phyloP scores from a whole-genome alignment of 441 rosid species.

The Erodium moschatum region DNA sequence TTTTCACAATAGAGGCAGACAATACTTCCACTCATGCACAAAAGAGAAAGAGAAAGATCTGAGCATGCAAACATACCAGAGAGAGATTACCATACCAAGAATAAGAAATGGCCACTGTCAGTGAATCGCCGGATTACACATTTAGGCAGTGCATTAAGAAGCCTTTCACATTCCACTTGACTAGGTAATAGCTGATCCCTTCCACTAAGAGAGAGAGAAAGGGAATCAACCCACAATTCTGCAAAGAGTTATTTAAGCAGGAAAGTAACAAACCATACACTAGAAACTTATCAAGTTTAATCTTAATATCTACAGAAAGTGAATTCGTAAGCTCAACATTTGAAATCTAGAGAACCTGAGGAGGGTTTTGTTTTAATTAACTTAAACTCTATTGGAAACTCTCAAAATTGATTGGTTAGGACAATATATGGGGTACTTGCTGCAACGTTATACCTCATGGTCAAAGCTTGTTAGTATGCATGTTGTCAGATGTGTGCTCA shows the following conservation, averaged over 20 bases:
- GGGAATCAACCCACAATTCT: not conserved
- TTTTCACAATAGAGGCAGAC: not conserved
- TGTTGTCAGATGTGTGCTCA: not conserved
- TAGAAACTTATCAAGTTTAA: not conserved
- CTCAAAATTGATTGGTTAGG: not conserved
- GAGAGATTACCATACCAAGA: constrained; percentile 1
- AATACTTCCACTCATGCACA: not conserved
- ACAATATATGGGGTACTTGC: not conserved
- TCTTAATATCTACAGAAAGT: not conserved
- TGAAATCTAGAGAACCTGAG: not conserved
- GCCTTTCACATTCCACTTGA: constrained; percentile 5
- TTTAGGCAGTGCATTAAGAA: constrained; percentile 1
- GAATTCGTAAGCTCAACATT: not conserved
- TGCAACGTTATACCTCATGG: not conserved
- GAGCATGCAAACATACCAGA: not conserved
- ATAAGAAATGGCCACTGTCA: constrained; percentile 6
- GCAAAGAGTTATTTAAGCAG: not conserved
- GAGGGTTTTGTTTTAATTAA: not conserved
- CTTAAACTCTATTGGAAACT: not conserved
- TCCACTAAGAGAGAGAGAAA: constrained; percentile 15
- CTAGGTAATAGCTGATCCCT: constrained; percentile 5
- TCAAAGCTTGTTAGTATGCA: not conserved
- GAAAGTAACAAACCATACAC: not conserved
- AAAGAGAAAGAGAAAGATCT: not conserved
- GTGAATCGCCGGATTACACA: not conserved